Percentiles rank a stretch among this genome's conserved stretches.
Evolutionary conservation across 768 basidiomycete genomes (phyloP).

Genomic region (Lactarius pseudohatsudake): DNA sequence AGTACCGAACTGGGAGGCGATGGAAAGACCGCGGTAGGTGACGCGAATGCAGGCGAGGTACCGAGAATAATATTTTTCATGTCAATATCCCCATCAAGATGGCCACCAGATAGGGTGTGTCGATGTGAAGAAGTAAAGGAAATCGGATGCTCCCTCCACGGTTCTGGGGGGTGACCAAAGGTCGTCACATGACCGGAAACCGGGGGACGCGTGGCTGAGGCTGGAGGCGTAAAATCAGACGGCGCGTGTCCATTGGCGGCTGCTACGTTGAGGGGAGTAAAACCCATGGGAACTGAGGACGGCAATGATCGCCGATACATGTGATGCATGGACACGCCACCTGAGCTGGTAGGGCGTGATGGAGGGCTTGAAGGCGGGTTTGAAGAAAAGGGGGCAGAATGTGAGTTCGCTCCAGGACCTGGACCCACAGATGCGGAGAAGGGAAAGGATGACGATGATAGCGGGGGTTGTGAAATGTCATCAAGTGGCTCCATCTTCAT

Average conservation of each 20-base stretch:
- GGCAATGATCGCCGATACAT: constrained; percentile 16
- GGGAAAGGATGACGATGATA: constrained; percentile 27
- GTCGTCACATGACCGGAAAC: constrained; percentile 34
- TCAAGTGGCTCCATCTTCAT: constrained; percentile 52
- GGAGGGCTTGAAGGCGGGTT: constrained; percentile 30
- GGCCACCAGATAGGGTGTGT: constrained; percentile 35
- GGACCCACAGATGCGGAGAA: constrained; percentile 29
- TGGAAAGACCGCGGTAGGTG: constrained; percentile 38
- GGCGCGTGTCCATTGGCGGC: constrained; percentile 27
- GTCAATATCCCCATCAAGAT: constrained; percentile 28
- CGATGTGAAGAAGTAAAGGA: constrained; percentile 32
- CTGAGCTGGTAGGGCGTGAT: constrained; percentile 39
- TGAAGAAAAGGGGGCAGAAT: constrained; percentile 28
- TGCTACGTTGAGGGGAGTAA: constrained; percentile 31
- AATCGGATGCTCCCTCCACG: constrained; percentile 21
- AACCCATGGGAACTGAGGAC: constrained; percentile 28
- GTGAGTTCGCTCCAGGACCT: constrained; percentile 24
- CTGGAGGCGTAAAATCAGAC: constrained; percentile 30
- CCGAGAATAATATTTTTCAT: constrained; percentile 26
- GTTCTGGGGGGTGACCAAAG: constrained; percentile 34
- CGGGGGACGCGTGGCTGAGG: constrained; percentile 31
- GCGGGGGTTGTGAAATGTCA: constrained; percentile 36
- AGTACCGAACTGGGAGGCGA: constrained; percentile 30
- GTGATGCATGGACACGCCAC: constrained; percentile 31
- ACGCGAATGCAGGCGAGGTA: constrained; percentile 24